Conservation (phyloP, 805 yeast genomes). For the Candida fluviatilis region DNA sequence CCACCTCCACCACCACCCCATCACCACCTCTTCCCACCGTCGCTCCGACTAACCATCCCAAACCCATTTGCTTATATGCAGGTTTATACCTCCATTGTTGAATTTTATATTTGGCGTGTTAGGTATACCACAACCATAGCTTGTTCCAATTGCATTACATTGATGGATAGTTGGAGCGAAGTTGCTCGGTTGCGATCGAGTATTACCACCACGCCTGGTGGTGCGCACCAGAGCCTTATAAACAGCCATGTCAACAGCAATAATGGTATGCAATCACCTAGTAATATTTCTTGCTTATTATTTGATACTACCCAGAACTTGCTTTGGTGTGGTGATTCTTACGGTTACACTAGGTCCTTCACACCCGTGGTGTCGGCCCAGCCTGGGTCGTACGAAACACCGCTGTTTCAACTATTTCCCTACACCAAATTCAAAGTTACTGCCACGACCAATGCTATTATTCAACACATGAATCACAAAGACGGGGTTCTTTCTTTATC, state of each 20-base stretch:
- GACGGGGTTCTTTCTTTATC: conserved; percentile 33
- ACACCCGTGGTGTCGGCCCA: conserved; percentile 14
- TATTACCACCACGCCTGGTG: conserved; percentile 1
- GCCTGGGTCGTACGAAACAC: conserved; percentile 14
- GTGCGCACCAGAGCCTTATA: conserved; percentile 2
- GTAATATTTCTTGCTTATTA: conserved; percentile 21
- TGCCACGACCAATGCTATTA: conserved; percentile 17
- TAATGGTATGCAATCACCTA: background rate
- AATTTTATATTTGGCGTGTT: background rate
- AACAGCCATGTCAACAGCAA: background rate
- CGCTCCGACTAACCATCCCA: no score
- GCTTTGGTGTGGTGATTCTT: conserved; percentile 79
- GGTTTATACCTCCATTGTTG: background rate
- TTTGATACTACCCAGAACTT: conserved; percentile 77
- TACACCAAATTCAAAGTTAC: conserved; percentile 34
- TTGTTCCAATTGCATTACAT: background rate
- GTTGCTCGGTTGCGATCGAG: conserved; percentile 19
- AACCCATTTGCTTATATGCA: no score
- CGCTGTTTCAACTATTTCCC: conserved; percentile 24
- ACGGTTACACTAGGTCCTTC: conserved; percentile 42
- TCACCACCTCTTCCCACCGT: no score
- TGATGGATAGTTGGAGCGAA: conserved; percentile 52
- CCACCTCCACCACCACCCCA: no score
- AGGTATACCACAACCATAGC: background rate
- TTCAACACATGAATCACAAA: conserved; percentile 26